phyloP scores from a whole-genome alignment of 495 filamentous ascomycete genomes.

The Emericellopsis terricola region DNA sequence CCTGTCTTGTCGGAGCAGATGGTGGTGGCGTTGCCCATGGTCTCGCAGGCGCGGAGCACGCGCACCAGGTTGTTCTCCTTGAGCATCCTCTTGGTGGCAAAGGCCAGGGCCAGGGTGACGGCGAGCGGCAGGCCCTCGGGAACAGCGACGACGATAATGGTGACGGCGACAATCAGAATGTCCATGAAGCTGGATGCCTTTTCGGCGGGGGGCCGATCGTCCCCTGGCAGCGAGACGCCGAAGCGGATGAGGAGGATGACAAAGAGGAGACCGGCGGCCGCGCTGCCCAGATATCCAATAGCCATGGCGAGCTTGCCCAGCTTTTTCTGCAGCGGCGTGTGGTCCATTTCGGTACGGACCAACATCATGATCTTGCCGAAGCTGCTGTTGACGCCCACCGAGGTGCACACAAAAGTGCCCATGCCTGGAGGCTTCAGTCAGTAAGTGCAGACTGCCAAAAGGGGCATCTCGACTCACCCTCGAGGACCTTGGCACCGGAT shows the following conservation, averaged over 20 bases:
- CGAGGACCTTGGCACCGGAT: slow-evolving; percentile 80
- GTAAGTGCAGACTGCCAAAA: slow-evolving; percentile 73
- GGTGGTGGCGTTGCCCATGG: slow-evolving; percentile 96
- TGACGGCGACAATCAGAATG: slow-evolving; percentile 91
- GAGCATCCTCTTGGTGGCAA: slow-evolving; percentile 87
- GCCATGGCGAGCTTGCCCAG: slow-evolving; percentile 80
- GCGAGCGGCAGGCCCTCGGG: slow-evolving; percentile 87
- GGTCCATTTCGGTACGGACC: slow-evolving; percentile 73
- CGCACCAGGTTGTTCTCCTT: slow-evolving; percentile 92
- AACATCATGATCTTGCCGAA: slow-evolving; percentile 93
- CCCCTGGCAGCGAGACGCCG: slow-evolving; percentile 34
- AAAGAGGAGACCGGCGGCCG: slow-evolving; percentile 70
- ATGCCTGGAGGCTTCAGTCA: too few relatives aligned
- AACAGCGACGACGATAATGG: slow-evolving; percentile 87
- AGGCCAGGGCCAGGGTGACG: slow-evolving; percentile 83
- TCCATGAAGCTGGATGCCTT: slow-evolving; percentile 81
- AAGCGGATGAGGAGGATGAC: slow-evolving; percentile 90
- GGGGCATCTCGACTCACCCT: too few relatives aligned
- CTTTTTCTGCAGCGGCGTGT: slow-evolving; percentile 88
- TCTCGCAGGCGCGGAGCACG: slow-evolving; percentile 80
- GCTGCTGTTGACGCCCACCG: slow-evolving; percentile 70
- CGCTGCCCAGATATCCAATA: slow-evolving; percentile 82
- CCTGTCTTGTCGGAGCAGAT: slow-evolving; percentile 97
- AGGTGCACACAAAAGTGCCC: slow-evolving; percentile 64
- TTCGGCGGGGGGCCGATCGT: slow-evolving; percentile 34